phyloP scores from a whole-genome alignment of 2,329 filamentous ascomycete species.

The Xylaria polymorpha region DNA sequence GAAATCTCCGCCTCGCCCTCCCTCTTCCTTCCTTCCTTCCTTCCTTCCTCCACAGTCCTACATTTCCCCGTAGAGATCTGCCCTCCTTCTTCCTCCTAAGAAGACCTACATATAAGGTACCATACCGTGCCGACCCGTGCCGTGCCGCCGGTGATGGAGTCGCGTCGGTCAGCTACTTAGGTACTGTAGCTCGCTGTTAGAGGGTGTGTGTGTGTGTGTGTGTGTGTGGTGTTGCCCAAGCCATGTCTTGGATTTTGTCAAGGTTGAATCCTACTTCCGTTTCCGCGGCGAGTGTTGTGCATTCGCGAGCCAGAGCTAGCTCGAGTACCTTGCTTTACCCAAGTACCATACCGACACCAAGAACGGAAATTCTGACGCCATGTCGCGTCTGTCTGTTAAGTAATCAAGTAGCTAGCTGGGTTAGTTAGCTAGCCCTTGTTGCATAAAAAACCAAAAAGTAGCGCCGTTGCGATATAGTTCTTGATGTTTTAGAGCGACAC shows the following conservation, averaged over 20 bases:
- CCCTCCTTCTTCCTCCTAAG: neutral
- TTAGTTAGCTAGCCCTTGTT: neutral
- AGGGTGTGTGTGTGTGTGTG: neutral
- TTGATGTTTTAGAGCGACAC: neutral
- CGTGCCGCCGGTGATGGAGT: constrained; percentile 31
- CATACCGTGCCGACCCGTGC: constrained; percentile 33
- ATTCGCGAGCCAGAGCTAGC: neutral
- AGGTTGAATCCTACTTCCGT: constrained; percentile 17
- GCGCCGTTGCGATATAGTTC: neutral
- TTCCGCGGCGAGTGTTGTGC: constrained; percentile 16
- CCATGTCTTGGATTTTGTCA: neutral
- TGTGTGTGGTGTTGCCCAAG: constrained; percentile 5
- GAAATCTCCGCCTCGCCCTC: constrained; percentile 12
- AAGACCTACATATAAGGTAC: constrained; percentile 29
- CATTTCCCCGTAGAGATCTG: constrained; percentile 17
- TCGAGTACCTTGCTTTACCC: neutral
- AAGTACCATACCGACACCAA: constrained; percentile 1
- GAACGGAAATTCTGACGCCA: neutral
- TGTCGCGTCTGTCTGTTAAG: neutral
- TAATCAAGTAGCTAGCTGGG: neutral
- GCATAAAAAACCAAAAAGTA: neutral
- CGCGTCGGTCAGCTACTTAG: constrained; percentile 18
- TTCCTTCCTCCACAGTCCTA: constrained; percentile 8
- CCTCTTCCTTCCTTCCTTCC: neutral
- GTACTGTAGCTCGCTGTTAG: neutral